Evolutionary conservation across 345 rosid species (phyloP), one percentile per base, ranked within the genome.

Genomic region (Gossypium herbaceum): DNA sequence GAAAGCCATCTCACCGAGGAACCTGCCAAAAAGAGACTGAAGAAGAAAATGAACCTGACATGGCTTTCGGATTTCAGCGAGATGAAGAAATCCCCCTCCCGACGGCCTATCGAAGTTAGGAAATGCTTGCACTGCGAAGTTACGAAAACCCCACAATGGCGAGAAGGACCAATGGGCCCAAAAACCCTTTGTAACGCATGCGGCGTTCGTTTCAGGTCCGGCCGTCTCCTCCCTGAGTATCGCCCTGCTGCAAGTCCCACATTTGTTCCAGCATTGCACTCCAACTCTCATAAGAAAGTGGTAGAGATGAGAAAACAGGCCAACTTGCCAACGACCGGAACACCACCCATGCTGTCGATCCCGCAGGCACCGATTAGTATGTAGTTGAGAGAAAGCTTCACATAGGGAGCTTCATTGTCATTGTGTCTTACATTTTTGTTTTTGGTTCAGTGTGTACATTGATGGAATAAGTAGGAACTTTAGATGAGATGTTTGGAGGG

Each of bases 271-370:
- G 20, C 62, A 3, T 12, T 58, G 62, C 62, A 58, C 4, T 58
- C 62, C 34, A 58, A 58, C 62, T 58, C 56, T 51, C 56, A 51
- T 15, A 51, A 51, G 56, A 51, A 51, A 19, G 56, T 51, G 56
- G 20, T 51, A 1, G 56, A 51, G 86, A 89, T 92, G 96, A 85
- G 96, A 77, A 92, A 76, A 81, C 85, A 85, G 79, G 57, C 67
- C 65, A 63, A 56, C 73, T 75, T 24, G 66, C 71, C 12, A 66
- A 62, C 16, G 17, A 55, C 77, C 15, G 60, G 16, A 71, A 48
- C 8, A 58, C 76, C 65, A 67, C n/a, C 48, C 6, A 52, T 72
- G 24, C 63, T 80, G 12, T 43, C 66, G 12, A 50, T 43, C 62
- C 58, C 41, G 48, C 68, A 68, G 61, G 85, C 52, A 78, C 75